Evolutionary conservation across 2,329 filamentous ascomycete genomes (phyloP).

Genomic region (Falciphora oryzae): DNA sequence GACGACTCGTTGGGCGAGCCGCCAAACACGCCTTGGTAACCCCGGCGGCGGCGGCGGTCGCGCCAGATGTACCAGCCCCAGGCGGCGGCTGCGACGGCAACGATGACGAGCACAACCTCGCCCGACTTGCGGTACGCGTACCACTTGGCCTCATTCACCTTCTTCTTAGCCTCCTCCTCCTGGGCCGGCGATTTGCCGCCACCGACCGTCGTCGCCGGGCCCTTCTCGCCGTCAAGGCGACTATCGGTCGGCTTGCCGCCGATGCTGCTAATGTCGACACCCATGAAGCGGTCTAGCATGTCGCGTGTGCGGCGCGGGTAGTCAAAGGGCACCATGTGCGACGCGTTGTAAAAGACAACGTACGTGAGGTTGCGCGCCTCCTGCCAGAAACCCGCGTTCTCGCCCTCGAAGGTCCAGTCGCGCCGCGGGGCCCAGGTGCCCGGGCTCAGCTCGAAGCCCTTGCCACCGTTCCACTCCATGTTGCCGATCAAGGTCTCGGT

Average conservation of each 20-base stretch:
- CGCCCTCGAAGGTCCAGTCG: constrained; percentile 89
- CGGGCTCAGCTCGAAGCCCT: constrained; percentile 81
- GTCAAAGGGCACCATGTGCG: constrained; percentile 98
- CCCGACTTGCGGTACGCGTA: constrained; percentile 83
- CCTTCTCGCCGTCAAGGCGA: constrained; percentile 78
- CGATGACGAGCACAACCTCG: constrained; percentile 77
- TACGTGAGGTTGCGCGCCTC: constrained; percentile 93
- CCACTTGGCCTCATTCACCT: constrained; percentile 80
- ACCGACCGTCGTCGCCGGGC: constrained; percentile 70
- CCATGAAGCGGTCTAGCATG: constrained; percentile 96
- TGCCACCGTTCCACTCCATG: constrained; percentile 86
- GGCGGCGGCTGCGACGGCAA: constrained; percentile 62
- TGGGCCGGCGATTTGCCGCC: constrained; percentile 53
- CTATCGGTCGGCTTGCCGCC: constrained; percentile 75
- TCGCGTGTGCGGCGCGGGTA: constrained; percentile 79
- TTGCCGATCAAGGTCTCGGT: constrained; percentile 88
- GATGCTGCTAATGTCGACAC: constrained; percentile 83
- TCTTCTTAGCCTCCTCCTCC: constrained; percentile 63
- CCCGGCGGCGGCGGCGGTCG: constrained; percentile 48
- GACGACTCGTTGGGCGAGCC: constrained; percentile 29
- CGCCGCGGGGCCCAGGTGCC: constrained; percentile 88
- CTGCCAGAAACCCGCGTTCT: constrained; percentile 87
- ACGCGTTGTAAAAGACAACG: constrained; percentile 89
- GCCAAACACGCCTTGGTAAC: constrained; percentile 46
- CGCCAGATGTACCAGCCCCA: constrained; percentile 73